These are phyloP conservation scores for Chaetomium cochliodes DNA, from an alignment of 495 filamentous ascomycete species.

Conservation along the genomic window DNA sequence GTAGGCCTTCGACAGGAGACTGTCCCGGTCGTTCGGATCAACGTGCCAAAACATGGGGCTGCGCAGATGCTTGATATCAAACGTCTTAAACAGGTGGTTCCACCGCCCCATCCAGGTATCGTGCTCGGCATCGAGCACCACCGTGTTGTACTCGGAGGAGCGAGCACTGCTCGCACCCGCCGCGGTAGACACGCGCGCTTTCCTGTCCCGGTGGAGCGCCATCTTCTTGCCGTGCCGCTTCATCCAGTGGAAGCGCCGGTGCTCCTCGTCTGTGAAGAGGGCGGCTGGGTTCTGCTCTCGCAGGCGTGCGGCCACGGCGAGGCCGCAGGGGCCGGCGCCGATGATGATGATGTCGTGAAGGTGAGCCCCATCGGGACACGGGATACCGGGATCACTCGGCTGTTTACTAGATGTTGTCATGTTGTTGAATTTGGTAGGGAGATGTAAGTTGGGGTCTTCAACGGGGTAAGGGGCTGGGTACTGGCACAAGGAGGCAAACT, in stretches of 20 bases:
- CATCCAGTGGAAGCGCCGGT: constrained; percentile 8
- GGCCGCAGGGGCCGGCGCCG: not conserved
- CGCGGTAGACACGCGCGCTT: not conserved
- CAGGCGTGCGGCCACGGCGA: not conserved
- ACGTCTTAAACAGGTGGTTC: constrained; percentile 1
- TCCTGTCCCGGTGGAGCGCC: not conserved
- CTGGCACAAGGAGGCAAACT: not conserved
- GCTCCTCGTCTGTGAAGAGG: constrained; percentile 4
- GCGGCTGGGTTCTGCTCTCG: not conserved
- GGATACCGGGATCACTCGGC: not conserved
- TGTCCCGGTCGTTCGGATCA: not conserved
- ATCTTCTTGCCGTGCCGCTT: not conserved
- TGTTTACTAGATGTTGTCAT: not conserved
- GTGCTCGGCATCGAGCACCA: not conserved
- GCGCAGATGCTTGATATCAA: not conserved
- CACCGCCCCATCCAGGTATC: constrained; percentile 1
- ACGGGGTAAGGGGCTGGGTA: not conserved
- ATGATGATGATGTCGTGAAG: constrained; percentile 2
- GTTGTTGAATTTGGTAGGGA: not conserved
- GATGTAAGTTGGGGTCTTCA: not conserved
- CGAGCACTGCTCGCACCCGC: not conserved
- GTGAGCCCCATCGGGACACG: not conserved
- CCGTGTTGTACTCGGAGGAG: not conserved
- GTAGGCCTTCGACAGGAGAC: not conserved
- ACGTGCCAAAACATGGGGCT: constrained; percentile 2